A percentile compares a stretch with the other conserved stretches of the same genome.
Evolutionary conservation across 441 rosid species (phyloP).

Genomic region (Theobroma grandiflorum): DNA sequence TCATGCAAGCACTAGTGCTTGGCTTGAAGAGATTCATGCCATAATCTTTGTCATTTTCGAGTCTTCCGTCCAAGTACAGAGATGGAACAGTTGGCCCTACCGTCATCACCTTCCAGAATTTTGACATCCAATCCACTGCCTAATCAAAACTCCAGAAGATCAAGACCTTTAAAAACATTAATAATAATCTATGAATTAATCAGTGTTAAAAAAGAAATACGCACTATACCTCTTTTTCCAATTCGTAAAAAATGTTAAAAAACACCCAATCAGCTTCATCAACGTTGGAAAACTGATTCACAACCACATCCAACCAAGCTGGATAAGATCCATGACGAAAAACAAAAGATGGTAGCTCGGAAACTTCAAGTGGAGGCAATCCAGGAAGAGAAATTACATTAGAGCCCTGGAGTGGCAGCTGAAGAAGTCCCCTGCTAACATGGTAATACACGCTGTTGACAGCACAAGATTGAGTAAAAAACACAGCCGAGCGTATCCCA

Average conservation of each 20-base stretch:
- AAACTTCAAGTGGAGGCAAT: slow-evolving; percentile 41
- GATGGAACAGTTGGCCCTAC: slow-evolving; percentile 67
- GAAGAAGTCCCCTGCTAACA: slow-evolving; percentile 44
- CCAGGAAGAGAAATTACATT: slow-evolving; percentile 44
- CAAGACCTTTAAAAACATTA: neutral
- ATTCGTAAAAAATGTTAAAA: slow-evolving; percentile 37
- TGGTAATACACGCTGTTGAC: slow-evolving; percentile 48
- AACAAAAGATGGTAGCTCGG: slow-evolving; percentile 49
- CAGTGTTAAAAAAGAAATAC: neutral
- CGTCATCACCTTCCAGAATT: slow-evolving; percentile 43
- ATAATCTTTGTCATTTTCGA: slow-evolving; percentile 50
- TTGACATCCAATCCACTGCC: slow-evolving; percentile 38
- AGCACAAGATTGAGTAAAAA: slow-evolving; percentile 53
- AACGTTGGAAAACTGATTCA: slow-evolving; percentile 57
- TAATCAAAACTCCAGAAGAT: slow-evolving; percentile 30
- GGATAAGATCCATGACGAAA: slow-evolving; percentile 41
- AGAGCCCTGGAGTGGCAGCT: slow-evolving; percentile 15
- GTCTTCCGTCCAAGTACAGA: slow-evolving; percentile 50
- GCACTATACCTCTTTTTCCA: slow-evolving; percentile 48
- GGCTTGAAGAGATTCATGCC: slow-evolving; percentile 51
- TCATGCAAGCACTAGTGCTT: slow-evolving; percentile 32
- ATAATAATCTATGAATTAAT: neutral
- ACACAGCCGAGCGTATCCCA: slow-evolving; percentile 38
- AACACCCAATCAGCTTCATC: slow-evolving; percentile 57
- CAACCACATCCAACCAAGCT: slow-evolving; percentile 35